A percentile compares a stretch with the other conserved stretches of the same genome.
Conservation (phyloP, 352 stramenopile genomes). For the Pythium periplocum region DNA sequence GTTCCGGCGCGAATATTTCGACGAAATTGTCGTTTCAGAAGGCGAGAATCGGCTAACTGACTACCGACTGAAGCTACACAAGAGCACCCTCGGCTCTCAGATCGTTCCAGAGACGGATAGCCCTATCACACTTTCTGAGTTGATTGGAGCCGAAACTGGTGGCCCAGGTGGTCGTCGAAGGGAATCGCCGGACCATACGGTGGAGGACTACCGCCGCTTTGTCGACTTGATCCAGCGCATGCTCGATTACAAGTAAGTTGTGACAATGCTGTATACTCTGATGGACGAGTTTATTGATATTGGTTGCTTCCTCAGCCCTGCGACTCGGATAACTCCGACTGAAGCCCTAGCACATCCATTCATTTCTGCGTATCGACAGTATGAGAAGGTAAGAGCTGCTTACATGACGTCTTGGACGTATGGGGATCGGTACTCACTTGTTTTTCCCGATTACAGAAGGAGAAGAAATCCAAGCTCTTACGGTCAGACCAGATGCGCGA, state of each 20-base stretch:
- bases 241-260: slow-evolving; percentile 91
- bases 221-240: slow-evolving; percentile 93
- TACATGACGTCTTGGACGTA: too few species aligned
- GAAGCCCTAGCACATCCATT: slow-evolving; percentile 95
- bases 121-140: slow-evolving; percentile 45
- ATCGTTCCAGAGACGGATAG: slow-evolving; percentile 23
- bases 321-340: slow-evolving; percentile 86
- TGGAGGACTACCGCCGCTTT: slow-evolving; percentile 89
- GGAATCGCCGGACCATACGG: slow-evolving; percentile 63
- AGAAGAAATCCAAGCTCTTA: slow-evolving; percentile 26
- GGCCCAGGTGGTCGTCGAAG: slow-evolving; percentile 31
- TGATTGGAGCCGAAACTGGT: slow-evolving; percentile 44
- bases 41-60: slow-evolving; percentile 49
- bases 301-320: slow-evolving; percentile 36
- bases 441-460: slow-evolving; percentile 7
- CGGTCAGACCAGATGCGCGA: slow-evolving; percentile 22
- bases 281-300: too few species aligned
- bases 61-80: slow-evolving; percentile 65
- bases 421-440: too few species aligned
- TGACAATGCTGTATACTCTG: background rate
- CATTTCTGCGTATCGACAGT: slow-evolving; percentile 45
- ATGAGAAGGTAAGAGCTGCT: slow-evolving; percentile 24
- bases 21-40: slow-evolving; percentile 63
- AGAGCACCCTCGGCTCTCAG: slow-evolving; percentile 22
- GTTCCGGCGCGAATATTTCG: slow-evolving; percentile 91